Base-by-base conservation (phyloP, 2,329 filamentous ascomycete species). In the Trichophyton mentagrophytes region DNA sequence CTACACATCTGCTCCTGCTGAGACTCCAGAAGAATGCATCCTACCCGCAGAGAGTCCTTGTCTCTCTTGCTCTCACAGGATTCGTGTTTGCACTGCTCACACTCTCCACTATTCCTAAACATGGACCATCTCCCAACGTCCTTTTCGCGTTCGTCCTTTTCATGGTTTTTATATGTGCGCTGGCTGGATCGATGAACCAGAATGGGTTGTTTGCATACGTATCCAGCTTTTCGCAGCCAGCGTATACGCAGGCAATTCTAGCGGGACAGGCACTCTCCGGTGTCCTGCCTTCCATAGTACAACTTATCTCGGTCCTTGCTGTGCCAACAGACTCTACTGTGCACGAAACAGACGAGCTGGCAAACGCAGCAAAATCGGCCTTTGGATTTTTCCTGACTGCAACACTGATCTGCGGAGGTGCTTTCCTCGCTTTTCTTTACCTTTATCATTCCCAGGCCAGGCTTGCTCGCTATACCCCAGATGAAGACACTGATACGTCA, bases 241-340 rank as follows among this genome's bases (percentile, higher is more conserved):
- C 93, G 73, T 99, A 97, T 73, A 96, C 90, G 60, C 92, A 97
- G 74, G 92, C 87, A 25, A 90, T 97, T 73, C 97, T 99, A 91
- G 85, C 87, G 2, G 93, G 93, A 1, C 93, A 99, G 73, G 92
- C 86, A 36, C 80, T 99, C 3, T 91, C 93, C 0, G 93, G 93
- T 33, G 91, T 99, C 8, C 77, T 97, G 2, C 93, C 93, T 0
- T 86, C 89, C 56, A 79, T 95, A 56, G 89, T 90, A 1, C 91
- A 97, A 73, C 92, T 97, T 66, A 72, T 88, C 51, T 88, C 89
- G 1, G 90, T 95, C 11, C 78, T 96, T 9, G 81, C 84, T 38
- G 79, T 89, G 1, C 77, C 83, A 17, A 17, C 17, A 0, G 69
- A 76, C 22, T 70, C 72, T 56, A 72, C 78, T 61, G 69, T 76